Percentiles rank a stretch among this genome's conserved stretches.
Evolutionary conservation across 441 rosid genomes (phyloP).

Genomic region (Macaranga tanarius): DNA sequence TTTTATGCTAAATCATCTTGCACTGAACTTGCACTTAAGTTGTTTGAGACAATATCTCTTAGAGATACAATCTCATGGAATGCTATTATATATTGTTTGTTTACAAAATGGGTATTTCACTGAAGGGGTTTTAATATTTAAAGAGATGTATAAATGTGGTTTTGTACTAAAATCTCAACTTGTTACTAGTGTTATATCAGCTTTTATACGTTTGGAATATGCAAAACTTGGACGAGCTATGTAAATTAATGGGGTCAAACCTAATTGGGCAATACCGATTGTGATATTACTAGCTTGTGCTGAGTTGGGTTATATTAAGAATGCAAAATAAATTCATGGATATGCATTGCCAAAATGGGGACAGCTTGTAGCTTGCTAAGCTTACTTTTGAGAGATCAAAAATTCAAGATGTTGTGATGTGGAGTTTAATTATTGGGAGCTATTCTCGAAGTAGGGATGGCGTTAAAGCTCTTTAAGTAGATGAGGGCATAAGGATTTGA

Average conservation of each 20-base stretch:
- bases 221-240: conserved; percentile 37
- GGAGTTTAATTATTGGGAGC: too few species aligned
- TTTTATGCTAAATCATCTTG: conserved; percentile 35
- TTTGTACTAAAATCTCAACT: too few species aligned
- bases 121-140: too few species aligned
- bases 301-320: conserved; percentile 27
- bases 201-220: conserved; percentile 28
- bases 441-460: conserved; percentile 37
- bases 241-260: conserved; percentile 43
- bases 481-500: conserved; percentile 41
- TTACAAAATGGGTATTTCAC: too few species aligned
- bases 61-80: conserved; percentile 45
- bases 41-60: conserved; percentile 42
- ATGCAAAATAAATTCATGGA: conserved; percentile 49
- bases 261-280: conserved; percentile 44
- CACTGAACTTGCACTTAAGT: conserved; percentile 20
- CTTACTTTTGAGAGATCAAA: conserved; percentile 36
- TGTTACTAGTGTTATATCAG: conserved; percentile 42
- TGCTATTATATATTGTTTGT: too few species aligned
- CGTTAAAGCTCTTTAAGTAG: conserved; percentile 31
- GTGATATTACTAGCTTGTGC: conserved; percentile 40
- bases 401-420: conserved; percentile 51
- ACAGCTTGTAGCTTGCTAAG: conserved; percentile 30
- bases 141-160: too few species aligned
- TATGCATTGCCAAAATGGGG: conserved; percentile 37